phyloP scores from a whole-genome alignment of 1,284 basidiomycete genomes.

The Apiotrichum domesticum region DNA sequence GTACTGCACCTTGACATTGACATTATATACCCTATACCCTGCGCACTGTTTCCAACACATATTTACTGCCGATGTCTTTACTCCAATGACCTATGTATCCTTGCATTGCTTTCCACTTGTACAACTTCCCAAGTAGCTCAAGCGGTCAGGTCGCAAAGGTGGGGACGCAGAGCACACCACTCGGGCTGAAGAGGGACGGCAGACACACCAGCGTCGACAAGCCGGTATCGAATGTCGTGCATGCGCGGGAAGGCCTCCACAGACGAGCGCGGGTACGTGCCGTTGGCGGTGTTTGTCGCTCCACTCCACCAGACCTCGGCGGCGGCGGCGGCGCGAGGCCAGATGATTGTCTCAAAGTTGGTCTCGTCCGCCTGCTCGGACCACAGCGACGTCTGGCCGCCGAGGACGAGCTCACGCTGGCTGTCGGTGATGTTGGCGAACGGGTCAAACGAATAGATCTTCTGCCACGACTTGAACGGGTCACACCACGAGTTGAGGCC shows the following conservation, averaged over 20 bases:
- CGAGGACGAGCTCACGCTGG: conserved; percentile 57
- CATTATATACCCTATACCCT: no score
- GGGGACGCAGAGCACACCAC: conserved; percentile 58
- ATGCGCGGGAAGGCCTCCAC: conserved; percentile 63
- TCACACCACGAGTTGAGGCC: conserved; percentile 57
- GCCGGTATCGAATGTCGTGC: conserved; percentile 64
- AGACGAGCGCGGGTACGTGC: neutral
- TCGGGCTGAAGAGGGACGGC: conserved; percentile 69
- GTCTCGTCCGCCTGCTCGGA: conserved; percentile 64
- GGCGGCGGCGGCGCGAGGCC: conserved; percentile 70
- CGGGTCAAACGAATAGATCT: neutral
- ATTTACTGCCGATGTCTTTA: no score
- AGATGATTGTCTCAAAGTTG: conserved; percentile 65
- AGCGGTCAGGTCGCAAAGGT: neutral
- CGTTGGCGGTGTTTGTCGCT: conserved; percentile 23
- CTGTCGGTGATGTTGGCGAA: conserved; percentile 52
- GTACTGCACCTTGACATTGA: no score
- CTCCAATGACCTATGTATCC: no score
- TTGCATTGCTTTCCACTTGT: no score
- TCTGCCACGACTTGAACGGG: conserved; percentile 65
- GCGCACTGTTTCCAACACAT: no score
- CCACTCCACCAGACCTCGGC: conserved; percentile 84
- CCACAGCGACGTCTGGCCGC: conserved; percentile 66
- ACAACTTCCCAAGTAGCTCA: no score
- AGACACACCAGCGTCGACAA: conserved; percentile 61